Percentiles rank a stretch among this genome's conserved stretches.
Evolutionary conservation across 2,329 filamentous ascomycete genomes (phyloP).

Genomic region (Fusarium redolens): DNA sequence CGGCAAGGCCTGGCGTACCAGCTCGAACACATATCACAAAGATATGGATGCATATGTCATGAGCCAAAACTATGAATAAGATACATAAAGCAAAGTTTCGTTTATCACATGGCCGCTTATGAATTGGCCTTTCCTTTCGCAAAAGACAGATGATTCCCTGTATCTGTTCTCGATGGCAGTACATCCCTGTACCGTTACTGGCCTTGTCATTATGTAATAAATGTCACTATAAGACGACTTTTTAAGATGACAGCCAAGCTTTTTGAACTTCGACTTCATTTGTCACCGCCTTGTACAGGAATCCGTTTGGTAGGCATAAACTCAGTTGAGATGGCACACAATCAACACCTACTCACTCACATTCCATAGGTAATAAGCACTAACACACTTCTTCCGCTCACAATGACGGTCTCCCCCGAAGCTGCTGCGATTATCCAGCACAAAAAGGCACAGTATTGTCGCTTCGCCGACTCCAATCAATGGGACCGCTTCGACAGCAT

Average conservation of each 20-base stretch:
- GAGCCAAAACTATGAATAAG: too few species aligned
- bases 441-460: slow-evolving; percentile 34
- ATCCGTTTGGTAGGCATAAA: fast-evolving
- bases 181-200: fast-evolving
- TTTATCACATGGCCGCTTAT: too few species aligned
- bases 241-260: not conserved
- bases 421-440: slow-evolving; percentile 3
- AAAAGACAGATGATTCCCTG: fast-evolving
- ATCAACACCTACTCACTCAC: fast-evolving
- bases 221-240: not conserved
- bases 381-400: too few species aligned
- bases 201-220: not conserved
- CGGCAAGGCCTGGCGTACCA: too few species aligned
- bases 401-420: slow-evolving; percentile 6
- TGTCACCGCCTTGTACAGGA: not conserved
- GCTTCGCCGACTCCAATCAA: slow-evolving; percentile 17
- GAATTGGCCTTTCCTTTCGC: fast-evolving
- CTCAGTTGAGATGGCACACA: fast-evolving
- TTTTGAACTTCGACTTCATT: not conserved
- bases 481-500: slow-evolving; percentile 20
- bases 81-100: too few species aligned
- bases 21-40: too few species aligned
- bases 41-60: too few species aligned
- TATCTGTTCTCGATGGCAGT: fast-evolving
- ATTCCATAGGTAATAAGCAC: fast-evolving